Evolutionary conservation across 148 eudicot species (phyloP), one percentile per base, ranked within the genome.

Genomic region (Diospyros kaki): DNA sequence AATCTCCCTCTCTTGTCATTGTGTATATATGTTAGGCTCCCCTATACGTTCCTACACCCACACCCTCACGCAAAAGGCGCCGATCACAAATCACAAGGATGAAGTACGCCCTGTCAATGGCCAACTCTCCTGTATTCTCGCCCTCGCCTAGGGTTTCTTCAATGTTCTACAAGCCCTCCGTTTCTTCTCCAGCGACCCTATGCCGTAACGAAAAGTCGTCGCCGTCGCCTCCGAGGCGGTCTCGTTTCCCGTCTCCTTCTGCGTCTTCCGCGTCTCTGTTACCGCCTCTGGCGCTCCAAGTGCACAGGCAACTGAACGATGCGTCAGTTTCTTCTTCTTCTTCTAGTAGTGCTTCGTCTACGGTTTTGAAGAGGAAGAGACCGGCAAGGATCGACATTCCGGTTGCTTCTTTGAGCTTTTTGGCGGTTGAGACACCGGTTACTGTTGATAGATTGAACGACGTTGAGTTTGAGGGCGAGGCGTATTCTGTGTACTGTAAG

Each of bases 341-440:
- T 43, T 40, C 9, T 1, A 1, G 13, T 68, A 68, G 28, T 28
- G 28, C 80, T 45, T 42, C 68, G 64, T 40, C 71, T 53, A 3
- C 70, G 76, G 13, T 79, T 76, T 56, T 80, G 83, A 88, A 90
- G 80, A 83, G 92, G 86, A 88, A 85, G 73, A 73, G 95, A 51
- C 92, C 90, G 58, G 70, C 83, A 52, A 85, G 69, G 85, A 82
- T 90, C 3, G 69, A 69, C 46, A 77, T 90, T 74, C 91, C 94
- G 41, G n/a, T 76, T 2, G 61, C 53, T 50, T n/a, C 64, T 18
- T 59, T 79, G 69, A 56, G 73, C 42, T 66, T 73, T 60, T 64
- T 53, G 66, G 74, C 73, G 17, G 76, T 58, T 6, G 64, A 28
- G 51, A 17, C 51, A 46, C 9, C 72, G 46, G 59, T 56, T 63